Evolutionary conservation across 805 yeast species (phyloP).

Genomic region (Ogataea trehalophila): DNA sequence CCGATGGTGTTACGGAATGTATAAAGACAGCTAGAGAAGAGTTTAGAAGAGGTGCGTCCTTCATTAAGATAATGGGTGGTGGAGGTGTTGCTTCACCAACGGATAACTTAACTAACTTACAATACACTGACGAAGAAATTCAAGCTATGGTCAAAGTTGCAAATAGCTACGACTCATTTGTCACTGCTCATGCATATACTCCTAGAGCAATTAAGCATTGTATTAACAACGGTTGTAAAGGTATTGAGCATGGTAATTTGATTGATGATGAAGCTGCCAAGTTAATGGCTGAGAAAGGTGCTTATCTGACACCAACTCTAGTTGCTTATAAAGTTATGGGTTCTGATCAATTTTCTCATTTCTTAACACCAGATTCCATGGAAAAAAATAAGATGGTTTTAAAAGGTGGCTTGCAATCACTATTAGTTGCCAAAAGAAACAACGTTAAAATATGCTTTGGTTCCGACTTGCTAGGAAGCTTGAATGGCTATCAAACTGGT

Average conservation of each 20-base stretch:
- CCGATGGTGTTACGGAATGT: constrained; percentile 26
- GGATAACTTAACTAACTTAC: constrained; percentile 22
- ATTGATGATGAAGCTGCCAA: constrained; percentile 25
- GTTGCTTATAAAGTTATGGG: constrained; percentile 28
- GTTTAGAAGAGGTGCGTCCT: constrained; percentile 24
- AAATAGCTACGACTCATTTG: constrained; percentile 22
- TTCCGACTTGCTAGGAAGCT: constrained; percentile 24
- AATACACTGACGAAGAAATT: constrained; percentile 25
- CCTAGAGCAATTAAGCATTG: constrained; percentile 22
- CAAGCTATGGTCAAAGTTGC: constrained; percentile 26
- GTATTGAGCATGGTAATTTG: constrained; percentile 29
- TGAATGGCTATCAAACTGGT: constrained; percentile 24
- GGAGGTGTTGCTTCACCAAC: constrained; percentile 30
- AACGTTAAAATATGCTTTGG: constrained; percentile 26
- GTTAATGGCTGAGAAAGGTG: constrained; percentile 21
- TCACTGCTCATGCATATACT: constrained; percentile 28
- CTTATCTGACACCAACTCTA: constrained; percentile 26
- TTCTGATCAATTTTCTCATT: constrained; percentile 21
- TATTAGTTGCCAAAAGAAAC: constrained; percentile 19
- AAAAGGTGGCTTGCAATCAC: constrained; percentile 17
- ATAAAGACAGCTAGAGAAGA: constrained; percentile 23
- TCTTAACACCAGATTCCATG: constrained; percentile 15
- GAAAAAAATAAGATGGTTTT: constrained; percentile 21
- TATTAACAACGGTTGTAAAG: constrained; percentile 24
- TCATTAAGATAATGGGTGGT: constrained; percentile 28